phyloP scores from a whole-genome alignment of 768 basidiomycete species.

The Suillus hirtellus region DNA sequence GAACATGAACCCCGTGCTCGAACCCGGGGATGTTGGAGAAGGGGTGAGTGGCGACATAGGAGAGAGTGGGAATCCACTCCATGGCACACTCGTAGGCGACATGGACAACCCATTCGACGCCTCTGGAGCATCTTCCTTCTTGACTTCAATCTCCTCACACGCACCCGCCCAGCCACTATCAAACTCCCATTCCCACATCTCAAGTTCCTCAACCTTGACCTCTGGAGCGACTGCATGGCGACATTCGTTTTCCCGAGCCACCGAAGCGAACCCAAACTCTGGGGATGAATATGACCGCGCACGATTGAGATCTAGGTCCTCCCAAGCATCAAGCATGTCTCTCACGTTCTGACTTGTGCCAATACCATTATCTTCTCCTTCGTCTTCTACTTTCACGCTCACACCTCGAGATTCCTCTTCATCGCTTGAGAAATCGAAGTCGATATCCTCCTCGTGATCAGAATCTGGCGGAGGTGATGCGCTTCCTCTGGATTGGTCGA shows the following conservation, averaged over 20 bases:
- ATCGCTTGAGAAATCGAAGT: slow-evolving; percentile 33
- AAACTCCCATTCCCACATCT: slow-evolving; percentile 38
- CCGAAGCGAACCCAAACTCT: background rate
- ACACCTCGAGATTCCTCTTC: slow-evolving; percentile 5
- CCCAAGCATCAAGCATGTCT: slow-evolving; percentile 70
- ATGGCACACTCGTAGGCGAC: slow-evolving; percentile 5
- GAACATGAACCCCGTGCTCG: slow-evolving; percentile 17
- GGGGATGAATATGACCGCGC: slow-evolving; percentile 2
- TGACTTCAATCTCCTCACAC: slow-evolving; percentile 42
- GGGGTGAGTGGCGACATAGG: slow-evolving; percentile 24
- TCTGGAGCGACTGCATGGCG: slow-evolving; percentile 34
- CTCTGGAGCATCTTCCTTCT: slow-evolving; percentile 36
- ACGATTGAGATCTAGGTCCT: slow-evolving; percentile 49
- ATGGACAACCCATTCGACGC: slow-evolving; percentile 6
- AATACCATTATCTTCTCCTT: slow-evolving; percentile 26
- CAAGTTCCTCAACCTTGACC: slow-evolving; percentile 45
- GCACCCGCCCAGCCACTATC: slow-evolving; percentile 27
- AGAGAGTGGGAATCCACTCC: slow-evolving; percentile 14
- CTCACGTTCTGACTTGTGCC: slow-evolving; percentile 63
- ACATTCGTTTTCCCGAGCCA: slow-evolving; percentile 23
- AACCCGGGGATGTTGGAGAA: slow-evolving; percentile 18
- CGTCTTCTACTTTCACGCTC: slow-evolving; percentile 21
- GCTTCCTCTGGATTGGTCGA: slow-evolving; percentile 38
- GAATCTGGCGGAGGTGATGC: slow-evolving; percentile 75
- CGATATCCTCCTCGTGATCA: slow-evolving; percentile 40